These are phyloP conservation scores for Flaveria brownii DNA, from an alignment of 129 eudicot genomes.

Conservation along the genomic window DNA sequence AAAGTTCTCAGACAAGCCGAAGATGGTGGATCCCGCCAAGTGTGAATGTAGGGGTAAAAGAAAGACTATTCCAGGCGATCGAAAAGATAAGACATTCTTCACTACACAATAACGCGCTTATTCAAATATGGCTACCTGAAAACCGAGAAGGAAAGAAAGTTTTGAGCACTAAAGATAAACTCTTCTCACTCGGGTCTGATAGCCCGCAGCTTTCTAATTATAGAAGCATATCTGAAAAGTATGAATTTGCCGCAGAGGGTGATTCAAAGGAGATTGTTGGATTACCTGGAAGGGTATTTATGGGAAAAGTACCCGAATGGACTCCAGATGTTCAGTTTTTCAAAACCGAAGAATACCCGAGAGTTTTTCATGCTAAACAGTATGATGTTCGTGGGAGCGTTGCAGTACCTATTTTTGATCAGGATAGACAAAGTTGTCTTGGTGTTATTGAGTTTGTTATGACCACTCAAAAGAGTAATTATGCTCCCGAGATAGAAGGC, in stretches of 20 bases:
- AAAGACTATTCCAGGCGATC: constrained; percentile 58
- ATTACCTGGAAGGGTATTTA: constrained; percentile 83
- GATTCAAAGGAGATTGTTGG: constrained; percentile 60
- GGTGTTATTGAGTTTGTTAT: constrained; percentile 89
- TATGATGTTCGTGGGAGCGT: constrained; percentile 83
- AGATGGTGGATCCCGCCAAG: constrained; percentile 78
- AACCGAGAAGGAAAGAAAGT: constrained; percentile 56
- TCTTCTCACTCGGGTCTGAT: constrained; percentile 58
- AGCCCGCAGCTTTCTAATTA: constrained; percentile 63
- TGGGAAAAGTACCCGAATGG: constrained; percentile 87
- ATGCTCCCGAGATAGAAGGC: constrained; percentile 68
- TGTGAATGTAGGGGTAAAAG: constrained; percentile 48
- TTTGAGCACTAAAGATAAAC: constrained; percentile 59
- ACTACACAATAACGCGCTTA: constrained; percentile 50
- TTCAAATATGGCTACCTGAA: constrained; percentile 89
- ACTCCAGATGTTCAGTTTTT: constrained; percentile 89
- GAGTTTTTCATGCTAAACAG: constrained; percentile 68
- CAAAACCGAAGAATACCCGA: constrained; percentile 70
- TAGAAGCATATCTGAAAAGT: constrained; percentile 61
- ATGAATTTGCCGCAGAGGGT: constrained; percentile 57
- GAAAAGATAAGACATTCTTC: constrained; percentile 47
- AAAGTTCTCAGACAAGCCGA: constrained; percentile 41
- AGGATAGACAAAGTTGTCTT: constrained; percentile 58
- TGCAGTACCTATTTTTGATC: constrained; percentile 84
- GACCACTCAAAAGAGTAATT: constrained; percentile 71